phyloP scores from a whole-genome alignment of 257 asterid species.

The Jacaranda mimosifolia region DNA sequence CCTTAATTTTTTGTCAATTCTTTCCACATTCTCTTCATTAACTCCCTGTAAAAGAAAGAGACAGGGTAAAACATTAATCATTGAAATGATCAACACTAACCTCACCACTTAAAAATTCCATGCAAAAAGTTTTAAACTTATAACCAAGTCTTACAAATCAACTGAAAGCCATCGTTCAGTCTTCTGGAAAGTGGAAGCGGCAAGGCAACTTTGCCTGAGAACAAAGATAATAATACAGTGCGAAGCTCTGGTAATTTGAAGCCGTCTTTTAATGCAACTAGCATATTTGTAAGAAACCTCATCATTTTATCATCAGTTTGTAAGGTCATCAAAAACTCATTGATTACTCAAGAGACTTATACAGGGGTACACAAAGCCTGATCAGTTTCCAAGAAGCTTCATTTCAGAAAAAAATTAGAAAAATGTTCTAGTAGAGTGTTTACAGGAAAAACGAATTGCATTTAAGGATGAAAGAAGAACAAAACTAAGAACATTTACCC shows the following conservation, averaged over 20 bases:
- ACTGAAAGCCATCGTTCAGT: constrained; percentile 76
- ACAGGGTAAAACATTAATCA: constrained; percentile 17
- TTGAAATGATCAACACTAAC: constrained; percentile 20
- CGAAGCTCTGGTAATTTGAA: constrained; percentile 51
- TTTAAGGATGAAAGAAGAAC: not conserved
- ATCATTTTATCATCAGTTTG: constrained; percentile 26
- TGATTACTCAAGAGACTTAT: too few relatives aligned
- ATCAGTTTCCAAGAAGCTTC: constrained; percentile 29
- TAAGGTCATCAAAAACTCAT: not conserved
- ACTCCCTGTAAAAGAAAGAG: constrained; percentile 51
- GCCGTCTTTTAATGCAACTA: constrained; percentile 51
- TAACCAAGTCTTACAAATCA: constrained; percentile 80
- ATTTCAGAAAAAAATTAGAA: not conserved
- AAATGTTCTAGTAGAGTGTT: not conserved
- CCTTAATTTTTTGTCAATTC: constrained; percentile 35
- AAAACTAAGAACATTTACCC: not conserved
- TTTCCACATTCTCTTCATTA: constrained; percentile 36
- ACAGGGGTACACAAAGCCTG: constrained; percentile 13
- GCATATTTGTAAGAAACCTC: constrained; percentile 35
- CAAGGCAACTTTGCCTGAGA: constrained; percentile 69
- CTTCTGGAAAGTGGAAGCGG: constrained; percentile 75
- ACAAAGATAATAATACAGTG: constrained; percentile 54
- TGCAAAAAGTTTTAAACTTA: constrained; percentile 44
- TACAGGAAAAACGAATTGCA: too few relatives aligned
- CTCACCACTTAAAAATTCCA: constrained; percentile 27